phyloP scores from a whole-genome alignment of 2,329 filamentous ascomycete species.

The Fragosphaeria purpurea region DNA sequence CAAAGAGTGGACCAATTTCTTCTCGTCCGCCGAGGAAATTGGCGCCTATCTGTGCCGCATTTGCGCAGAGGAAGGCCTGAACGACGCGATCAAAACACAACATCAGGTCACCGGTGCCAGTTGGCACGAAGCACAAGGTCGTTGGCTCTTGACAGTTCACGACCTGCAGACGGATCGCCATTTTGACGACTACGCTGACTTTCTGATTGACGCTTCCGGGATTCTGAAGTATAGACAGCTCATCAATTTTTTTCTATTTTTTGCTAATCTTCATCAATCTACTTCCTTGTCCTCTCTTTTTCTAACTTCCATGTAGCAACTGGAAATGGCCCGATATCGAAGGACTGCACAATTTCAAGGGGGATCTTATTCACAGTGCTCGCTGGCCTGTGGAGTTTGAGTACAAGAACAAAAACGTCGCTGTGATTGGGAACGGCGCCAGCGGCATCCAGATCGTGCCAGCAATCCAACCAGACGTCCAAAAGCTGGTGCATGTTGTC shows the following conservation, averaged over 20 bases:
- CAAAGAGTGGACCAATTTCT: constrained; percentile 48
- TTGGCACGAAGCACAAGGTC: constrained; percentile 33
- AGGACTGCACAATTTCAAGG: constrained; percentile 35
- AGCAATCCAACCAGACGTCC: constrained; percentile 32
- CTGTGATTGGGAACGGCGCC: constrained; percentile 47
- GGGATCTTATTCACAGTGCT: constrained; percentile 42
- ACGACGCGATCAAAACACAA: constrained; percentile 30
- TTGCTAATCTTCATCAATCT: too few relatives aligned
- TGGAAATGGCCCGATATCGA: constrained; percentile 43
- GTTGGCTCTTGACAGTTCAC: constrained; percentile 32
- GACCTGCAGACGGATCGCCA: constrained; percentile 27
- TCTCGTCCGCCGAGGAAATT: constrained; percentile 45
- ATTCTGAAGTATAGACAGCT: constrained; percentile 39
- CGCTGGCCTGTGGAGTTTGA: constrained; percentile 41
- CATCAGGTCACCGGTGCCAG: constrained; percentile 32
- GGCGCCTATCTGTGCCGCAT: constrained; percentile 39
- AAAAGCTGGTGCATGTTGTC: constrained; percentile 29
- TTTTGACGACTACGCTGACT: constrained; percentile 37
- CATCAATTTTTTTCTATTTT: not conserved
- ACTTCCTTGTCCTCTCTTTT: not conserved
- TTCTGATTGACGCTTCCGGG: constrained; percentile 39
- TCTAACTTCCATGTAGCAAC: constrained; percentile 25
- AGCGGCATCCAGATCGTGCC: constrained; percentile 45
- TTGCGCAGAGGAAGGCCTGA: constrained; percentile 35
- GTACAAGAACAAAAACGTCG: constrained; percentile 39